phyloP scores from a whole-genome alignment of 176 grass and related monocot species.

The Triticum timopheevii region DNA sequence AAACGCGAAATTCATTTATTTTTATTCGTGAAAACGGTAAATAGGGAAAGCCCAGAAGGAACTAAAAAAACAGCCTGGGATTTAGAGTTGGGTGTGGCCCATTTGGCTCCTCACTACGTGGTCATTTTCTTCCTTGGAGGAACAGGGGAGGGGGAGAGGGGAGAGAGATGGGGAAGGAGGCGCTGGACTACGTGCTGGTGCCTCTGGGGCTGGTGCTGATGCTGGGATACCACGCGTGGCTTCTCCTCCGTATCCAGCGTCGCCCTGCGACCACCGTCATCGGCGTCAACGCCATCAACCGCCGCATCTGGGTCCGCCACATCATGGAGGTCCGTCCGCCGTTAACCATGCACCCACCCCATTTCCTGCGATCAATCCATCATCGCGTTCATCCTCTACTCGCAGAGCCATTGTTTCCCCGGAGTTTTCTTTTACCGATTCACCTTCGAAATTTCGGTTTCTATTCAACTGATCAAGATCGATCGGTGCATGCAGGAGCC shows the following conservation, averaged over 20 bases:
- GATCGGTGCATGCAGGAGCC: slow-evolving; percentile 45
- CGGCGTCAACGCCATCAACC: slow-evolving; percentile 85
- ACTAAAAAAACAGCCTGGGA: too few relatives aligned
- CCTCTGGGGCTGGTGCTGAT: slow-evolving; percentile 35
- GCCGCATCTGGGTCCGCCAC: slow-evolving; percentile 78
- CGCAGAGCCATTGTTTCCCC: neutral
- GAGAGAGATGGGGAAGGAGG: slow-evolving; percentile 35
- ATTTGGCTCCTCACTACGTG: neutral
- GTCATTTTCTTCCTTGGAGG: neutral
- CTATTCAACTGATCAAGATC: neutral
- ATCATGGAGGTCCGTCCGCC: slow-evolving; percentile 64
- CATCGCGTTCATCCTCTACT: neutral
- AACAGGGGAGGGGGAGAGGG: neutral
- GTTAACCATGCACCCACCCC: neutral
- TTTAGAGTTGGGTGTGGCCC: neutral
- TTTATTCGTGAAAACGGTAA: too few relatives aligned
- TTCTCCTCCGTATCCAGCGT: slow-evolving; percentile 48
- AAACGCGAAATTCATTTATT: too few relatives aligned
- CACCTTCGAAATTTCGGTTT: neutral
- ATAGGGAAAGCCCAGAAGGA: too few relatives aligned
- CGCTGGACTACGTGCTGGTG: slow-evolving; percentile 45
- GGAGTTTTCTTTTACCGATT: neutral
- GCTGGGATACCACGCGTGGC: slow-evolving; percentile 66
- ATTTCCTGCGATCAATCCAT: neutral
- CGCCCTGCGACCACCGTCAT: slow-evolving; percentile 67